Base-by-base conservation (phyloP, 108 stramenopile species). In the Asterionellopsis glacialis region DNA sequence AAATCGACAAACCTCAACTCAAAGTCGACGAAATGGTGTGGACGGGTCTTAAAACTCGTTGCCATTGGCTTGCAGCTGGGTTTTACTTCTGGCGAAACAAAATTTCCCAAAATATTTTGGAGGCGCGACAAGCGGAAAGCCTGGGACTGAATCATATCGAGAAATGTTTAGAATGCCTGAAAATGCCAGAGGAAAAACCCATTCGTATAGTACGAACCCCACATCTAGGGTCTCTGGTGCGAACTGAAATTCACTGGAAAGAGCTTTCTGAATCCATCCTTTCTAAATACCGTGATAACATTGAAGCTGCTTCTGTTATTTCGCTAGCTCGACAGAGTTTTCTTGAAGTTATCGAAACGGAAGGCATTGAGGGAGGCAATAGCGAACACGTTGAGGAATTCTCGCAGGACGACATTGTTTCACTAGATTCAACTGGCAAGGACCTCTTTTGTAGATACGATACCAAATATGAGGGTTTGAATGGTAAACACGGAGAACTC, bases 221-320 rank as follows among this genome's bases (percentile, higher is more conserved):
- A 21, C 88, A 93, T 54, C 69, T 93, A 16, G 71, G 53, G 38
- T 85, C 84, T 6, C 73, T 82, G 12, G 56, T 70, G 61, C 75
- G 88, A 9, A 67, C 57, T 18, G 91, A 83, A 43, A 41, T 50
- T 27, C 70, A 87, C 50, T 90, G 91, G 91, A 65, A 65, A 54
- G 57, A 77, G 41, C 67, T 93, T 45, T 86, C 87, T 19, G 44
- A 48, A 55, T 33, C 56, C 7, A 44, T 63, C 21, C 67, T 94
- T 15, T 56, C 70, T n/a, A 65, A 64, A 22, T 87, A 72, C 59
- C 59, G 74, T 1, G 69, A 89, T 28, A 72, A 85, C 5, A 70
- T 88, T 28, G 72, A 81, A 61, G 84, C 89, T 10, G 83, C 89
- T n/a, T 76, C 83, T 11, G 74, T 94, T 26, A 77, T 94, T 12